phyloP scores from a whole-genome alignment of 1,284 basidiomycete genomes.

The Puccinia coronata region DNA sequence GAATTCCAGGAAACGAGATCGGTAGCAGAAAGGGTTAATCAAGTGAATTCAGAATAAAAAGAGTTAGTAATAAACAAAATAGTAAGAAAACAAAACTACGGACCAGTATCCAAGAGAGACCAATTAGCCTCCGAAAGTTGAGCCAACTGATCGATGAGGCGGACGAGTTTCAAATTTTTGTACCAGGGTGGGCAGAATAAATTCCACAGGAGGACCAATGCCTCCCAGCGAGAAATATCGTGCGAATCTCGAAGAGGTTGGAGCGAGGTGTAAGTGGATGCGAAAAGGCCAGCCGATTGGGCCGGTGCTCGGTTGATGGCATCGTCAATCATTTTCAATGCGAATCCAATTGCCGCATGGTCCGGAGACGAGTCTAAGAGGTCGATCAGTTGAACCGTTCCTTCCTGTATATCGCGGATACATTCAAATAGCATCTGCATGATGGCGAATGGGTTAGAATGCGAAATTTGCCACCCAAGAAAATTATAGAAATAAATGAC shows the following conservation, averaged over 20 bases:
- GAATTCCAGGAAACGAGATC: too few species aligned
- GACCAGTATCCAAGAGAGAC: slow-evolving; percentile 23
- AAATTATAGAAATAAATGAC: not conserved
- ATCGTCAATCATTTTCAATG: slow-evolving; percentile 41
- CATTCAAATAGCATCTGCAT: not conserved
- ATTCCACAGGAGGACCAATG: slow-evolving; percentile 38
- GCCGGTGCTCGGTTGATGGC: not conserved
- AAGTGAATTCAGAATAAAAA: not conserved
- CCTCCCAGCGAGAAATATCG: slow-evolving; percentile 44
- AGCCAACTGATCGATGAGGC: slow-evolving; percentile 12
- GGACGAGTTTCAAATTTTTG: not conserved
- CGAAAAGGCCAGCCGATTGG: not conserved
- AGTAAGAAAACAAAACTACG: not conserved
- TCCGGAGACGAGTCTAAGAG: slow-evolving; percentile 25
- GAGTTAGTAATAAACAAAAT: not conserved
- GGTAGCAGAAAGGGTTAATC: not conserved
- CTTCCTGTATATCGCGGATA: slow-evolving; percentile 23
- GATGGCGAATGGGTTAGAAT: not conserved
- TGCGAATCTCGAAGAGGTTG: slow-evolving; percentile 11
- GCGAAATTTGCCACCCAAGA: not conserved
- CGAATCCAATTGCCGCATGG: slow-evolving; percentile 43
- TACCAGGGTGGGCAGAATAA: slow-evolving; percentile 33
- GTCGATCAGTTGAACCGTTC: not conserved
- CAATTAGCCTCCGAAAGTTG: not conserved
- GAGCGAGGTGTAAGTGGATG: not conserved